A percentile compares a stretch with the other conserved stretches of the same genome.
phyloP scores from a whole-genome alignment of 257 asterid genomes.

The Solanum sitiens region DNA sequence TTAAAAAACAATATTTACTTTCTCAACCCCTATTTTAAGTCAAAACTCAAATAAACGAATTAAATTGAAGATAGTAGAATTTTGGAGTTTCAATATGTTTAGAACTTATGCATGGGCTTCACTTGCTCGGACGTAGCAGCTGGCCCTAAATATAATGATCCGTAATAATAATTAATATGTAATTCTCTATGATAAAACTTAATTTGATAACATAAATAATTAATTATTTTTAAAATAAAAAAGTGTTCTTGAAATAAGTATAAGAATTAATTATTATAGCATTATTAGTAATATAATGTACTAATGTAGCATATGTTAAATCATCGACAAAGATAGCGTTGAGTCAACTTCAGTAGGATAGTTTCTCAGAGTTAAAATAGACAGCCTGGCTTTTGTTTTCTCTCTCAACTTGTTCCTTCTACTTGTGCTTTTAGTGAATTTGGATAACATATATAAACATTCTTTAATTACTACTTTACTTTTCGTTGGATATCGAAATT shows the following conservation, averaged over 20 bases:
- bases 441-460: background rate
- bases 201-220: background rate
- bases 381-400: background rate
- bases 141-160: background rate
- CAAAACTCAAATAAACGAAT: too few species aligned
- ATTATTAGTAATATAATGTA: too few species aligned
- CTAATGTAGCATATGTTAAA: background rate
- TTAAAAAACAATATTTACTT: too few species aligned
- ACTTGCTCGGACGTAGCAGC: background rate
- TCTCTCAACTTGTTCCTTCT: background rate
- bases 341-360: background rate
- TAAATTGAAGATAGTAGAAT: accelerated
- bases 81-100: background rate
- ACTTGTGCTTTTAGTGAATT: background rate
- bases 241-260: background rate
- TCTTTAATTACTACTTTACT: background rate
- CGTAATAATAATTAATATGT: background rate
- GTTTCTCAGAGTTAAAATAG: background rate
- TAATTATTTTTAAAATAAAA: too few species aligned
- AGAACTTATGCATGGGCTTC: background rate
- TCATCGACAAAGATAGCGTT: background rate
- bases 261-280: background rate
- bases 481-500: background rate
- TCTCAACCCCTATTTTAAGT: too few species aligned
- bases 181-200: background rate